phyloP scores from a whole-genome alignment of 768 basidiomycete species.

The Gloeostereum incarnatum region DNA sequence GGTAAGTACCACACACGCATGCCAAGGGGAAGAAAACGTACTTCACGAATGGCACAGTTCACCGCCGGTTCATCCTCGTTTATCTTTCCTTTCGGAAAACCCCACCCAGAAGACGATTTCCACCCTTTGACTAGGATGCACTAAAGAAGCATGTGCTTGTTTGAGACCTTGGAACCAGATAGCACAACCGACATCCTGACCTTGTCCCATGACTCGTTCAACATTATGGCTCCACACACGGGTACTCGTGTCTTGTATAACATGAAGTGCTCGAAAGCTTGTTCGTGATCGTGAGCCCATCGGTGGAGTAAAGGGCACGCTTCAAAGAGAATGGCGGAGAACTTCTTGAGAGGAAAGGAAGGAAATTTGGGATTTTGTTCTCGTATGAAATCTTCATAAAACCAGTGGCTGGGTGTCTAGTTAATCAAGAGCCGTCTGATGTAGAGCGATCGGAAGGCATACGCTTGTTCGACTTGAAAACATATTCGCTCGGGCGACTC shows the following conservation, averaged over 20 bases:
- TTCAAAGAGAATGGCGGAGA: slow-evolving; percentile 86
- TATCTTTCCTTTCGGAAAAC: slow-evolving; percentile 99
- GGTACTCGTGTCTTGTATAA: slow-evolving; percentile 95
- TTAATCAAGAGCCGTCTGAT: slow-evolving; percentile 8
- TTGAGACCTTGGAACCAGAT: slow-evolving; percentile 7
- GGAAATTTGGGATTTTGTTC: slow-evolving; percentile 85
- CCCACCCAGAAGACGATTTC: slow-evolving; percentile 96
- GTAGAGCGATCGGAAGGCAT: slow-evolving; percentile 22
- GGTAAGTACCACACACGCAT: slow-evolving; percentile 3
- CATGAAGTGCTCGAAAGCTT: slow-evolving; percentile 86
- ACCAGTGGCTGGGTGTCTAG: slow-evolving; percentile 82
- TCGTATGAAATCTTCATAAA: slow-evolving; percentile 97
- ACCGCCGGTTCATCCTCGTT: slow-evolving; percentile 84
- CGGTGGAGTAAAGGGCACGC: slow-evolving; percentile 76
- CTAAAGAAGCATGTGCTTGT: slow-evolving; percentile 37
- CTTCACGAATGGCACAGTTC: slow-evolving; percentile 88
- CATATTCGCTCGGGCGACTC: slow-evolving; percentile 88
- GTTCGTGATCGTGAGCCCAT: slow-evolving; percentile 79
- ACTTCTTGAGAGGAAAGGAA: slow-evolving; percentile 82
- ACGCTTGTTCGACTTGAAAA: slow-evolving; percentile 99
- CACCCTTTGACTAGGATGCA: slow-evolving; percentile 97
- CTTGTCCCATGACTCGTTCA: slow-evolving; percentile 90
- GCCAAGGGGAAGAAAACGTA: slow-evolving; percentile 23
- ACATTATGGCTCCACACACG: slow-evolving; percentile 95
- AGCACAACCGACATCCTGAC: slow-evolving; percentile 27